Percentiles rank a stretch among this genome's conserved stretches.
Evolutionary conservation across 2,329 filamentous ascomycete genomes (phyloP).

Genomic region (Orbilia blumenaviensis): DNA sequence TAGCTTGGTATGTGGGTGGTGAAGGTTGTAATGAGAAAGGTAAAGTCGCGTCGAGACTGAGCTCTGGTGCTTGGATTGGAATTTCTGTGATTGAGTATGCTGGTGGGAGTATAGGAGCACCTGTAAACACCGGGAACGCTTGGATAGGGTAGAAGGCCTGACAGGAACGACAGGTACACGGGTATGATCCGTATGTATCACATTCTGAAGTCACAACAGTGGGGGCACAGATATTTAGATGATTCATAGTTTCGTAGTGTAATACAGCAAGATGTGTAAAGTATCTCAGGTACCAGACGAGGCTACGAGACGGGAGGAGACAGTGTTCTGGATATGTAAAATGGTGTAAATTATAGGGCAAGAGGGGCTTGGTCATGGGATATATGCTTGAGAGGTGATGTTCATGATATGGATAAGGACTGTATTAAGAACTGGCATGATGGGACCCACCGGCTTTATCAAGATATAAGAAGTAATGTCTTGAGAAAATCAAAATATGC

Average conservation of each 20-base stretch:
- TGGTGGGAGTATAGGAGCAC: background rate
- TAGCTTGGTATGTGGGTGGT: slow-evolving; percentile 7
- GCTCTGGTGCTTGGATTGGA: slow-evolving; percentile 5
- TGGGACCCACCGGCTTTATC: too few relatives aligned
- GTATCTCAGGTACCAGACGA: too few relatives aligned
- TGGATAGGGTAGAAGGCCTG: background rate
- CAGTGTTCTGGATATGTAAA: too few relatives aligned
- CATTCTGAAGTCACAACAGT: background rate
- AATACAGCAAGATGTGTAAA: background rate
- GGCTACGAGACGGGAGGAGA: too few relatives aligned
- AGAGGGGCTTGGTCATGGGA: too few relatives aligned
- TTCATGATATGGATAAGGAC: too few relatives aligned
- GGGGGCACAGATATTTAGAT: background rate
- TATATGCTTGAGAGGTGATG: too few relatives aligned
- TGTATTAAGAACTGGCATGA: too few relatives aligned
- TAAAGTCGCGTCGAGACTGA: background rate
- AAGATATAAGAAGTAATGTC: too few relatives aligned
- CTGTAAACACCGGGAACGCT: background rate
- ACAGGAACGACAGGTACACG: slow-evolving; percentile 23
- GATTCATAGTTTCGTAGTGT: slow-evolving; percentile 12
- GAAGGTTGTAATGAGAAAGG: background rate
- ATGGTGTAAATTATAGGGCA: too few relatives aligned
- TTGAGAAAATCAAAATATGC: too few relatives aligned
- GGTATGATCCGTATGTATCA: slow-evolving; percentile 1
- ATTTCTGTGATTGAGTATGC: background rate